phyloP scores from a whole-genome alignment of 768 basidiomycete genomes.

The Filobasidium floriforme region DNA sequence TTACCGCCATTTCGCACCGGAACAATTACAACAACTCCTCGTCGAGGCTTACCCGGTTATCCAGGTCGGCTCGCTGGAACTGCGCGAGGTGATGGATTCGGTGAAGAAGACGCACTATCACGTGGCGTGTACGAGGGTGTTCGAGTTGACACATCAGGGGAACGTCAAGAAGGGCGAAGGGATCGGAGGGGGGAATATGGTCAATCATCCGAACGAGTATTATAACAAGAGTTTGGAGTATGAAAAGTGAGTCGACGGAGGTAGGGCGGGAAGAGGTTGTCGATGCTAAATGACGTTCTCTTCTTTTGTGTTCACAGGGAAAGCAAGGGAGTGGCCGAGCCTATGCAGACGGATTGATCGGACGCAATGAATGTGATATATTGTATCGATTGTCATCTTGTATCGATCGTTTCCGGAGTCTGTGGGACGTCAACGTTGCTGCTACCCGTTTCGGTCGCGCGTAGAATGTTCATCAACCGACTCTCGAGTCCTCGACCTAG shows the following conservation, averaged over 20 bases:
- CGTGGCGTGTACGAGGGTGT: conserved; percentile 93
- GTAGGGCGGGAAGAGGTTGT: no score
- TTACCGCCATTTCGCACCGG: conserved; percentile 75
- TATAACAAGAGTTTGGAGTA: conserved; percentile 43
- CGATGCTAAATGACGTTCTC: no score
- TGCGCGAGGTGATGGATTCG: conserved; percentile 71
- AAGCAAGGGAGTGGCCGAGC: no score
- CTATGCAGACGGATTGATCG: no score
- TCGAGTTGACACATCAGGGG: conserved; percentile 76
- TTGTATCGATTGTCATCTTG: no score
- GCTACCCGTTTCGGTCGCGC: no score
- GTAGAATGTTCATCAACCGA: background rate
- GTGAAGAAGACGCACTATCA: conserved; percentile 80
- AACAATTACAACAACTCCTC: conserved; percentile 72
- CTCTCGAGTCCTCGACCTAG: background rate
- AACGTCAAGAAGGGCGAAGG: conserved; percentile 84
- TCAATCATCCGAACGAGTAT: conserved; percentile 85
- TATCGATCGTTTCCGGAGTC: no score
- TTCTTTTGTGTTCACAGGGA: no score
- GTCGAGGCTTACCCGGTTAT: conserved; percentile 35
- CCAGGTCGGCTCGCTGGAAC: conserved; percentile 60
- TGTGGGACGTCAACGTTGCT: no score
- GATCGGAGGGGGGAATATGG: conserved; percentile 71
- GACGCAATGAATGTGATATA: no score
- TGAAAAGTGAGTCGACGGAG: conserved; percentile 31